Base-by-base conservation (phyloP, 2,329 filamentous ascomycete species). In the Diaporthe eres region DNA sequence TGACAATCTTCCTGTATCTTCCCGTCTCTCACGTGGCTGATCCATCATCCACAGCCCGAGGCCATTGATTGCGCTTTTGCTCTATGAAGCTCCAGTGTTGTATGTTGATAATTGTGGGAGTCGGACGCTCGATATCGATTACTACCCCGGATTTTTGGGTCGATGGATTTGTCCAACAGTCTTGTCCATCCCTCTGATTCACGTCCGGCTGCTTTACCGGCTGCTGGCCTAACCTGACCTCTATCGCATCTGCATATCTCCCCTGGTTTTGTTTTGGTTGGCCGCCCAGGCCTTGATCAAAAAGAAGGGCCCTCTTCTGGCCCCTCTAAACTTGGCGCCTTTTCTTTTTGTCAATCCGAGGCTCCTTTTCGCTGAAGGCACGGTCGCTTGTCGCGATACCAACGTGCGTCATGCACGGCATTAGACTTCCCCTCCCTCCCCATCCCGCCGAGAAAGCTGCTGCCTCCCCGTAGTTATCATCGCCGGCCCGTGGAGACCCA, bases 401-500 rank as follows among this genome's bases (percentile, higher is more conserved):
- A 39, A 39, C 12, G 2, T 39, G 37, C 37, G 10, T 12, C 37
- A 39, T 39, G 37, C 37, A 2, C 37, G 37, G 37, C 10, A 39
- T 39, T 12, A 15, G 42, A 31, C 31, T 31, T 31, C 31, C 31
- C 31, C 5, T 31, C 39, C 39, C 13, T 15, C 13, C 39, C 42
- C 17, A 19, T 22, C 6, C 44, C 44, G 17, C 44, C 44, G 17
- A 6, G 17, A 19, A 19, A 47, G 44, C 22, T 25, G 34, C 34
- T 31, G 22, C 49, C 22, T 13, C 9, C 49, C 49, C 49, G 19
- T 6, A 25, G 47, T 19, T 13, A 51, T 68, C 49, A 70, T 34
- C 34, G 34, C n/a, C 67, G 58, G 3, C 76, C 74, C 34, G 85
- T 84, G 31, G 83, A 83, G 1, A 82, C 80, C 89, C 90, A 91